Conservation (phyloP, 148 eudicot genomes). For the Rhododendron henanense region DNA sequence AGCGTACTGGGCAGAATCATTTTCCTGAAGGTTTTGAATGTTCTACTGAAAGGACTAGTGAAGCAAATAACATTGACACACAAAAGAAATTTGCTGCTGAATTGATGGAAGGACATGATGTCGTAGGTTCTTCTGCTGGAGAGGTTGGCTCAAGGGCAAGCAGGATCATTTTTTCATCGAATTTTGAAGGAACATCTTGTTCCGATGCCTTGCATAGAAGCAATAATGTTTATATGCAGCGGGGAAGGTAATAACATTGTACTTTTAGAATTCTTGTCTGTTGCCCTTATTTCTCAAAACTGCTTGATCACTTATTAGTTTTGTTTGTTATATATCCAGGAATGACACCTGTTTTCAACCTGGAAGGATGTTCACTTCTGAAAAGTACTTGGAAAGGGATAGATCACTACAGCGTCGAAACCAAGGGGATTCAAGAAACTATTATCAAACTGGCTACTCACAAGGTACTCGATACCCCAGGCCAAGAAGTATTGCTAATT, state of each 20-base stretch:
- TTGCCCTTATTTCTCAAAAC: background rate
- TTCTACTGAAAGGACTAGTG: background rate
- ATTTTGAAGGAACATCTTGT: constrained; percentile 31
- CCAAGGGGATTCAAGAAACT: constrained; percentile 23
- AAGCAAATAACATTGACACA: constrained; percentile 13
- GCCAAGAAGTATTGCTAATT: constrained; percentile 19
- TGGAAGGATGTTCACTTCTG: constrained; percentile 31
- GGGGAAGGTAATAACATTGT: constrained; percentile 33
- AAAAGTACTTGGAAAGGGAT: constrained; percentile 29
- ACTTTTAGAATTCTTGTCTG: background rate
- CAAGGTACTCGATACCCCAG: constrained; percentile 27
- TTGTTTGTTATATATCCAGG: constrained; percentile 20
- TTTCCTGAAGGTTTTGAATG: constrained; percentile 14
- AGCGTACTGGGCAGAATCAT: constrained; percentile 14
- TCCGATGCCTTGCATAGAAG: constrained; percentile 25
- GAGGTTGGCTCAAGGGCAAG: constrained; percentile 21
- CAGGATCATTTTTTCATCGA: constrained; percentile 27
- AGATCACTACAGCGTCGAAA: constrained; percentile 27
- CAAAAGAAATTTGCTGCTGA: constrained; percentile 15
- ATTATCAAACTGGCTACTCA: constrained; percentile 10
- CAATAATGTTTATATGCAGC: constrained; percentile 12
- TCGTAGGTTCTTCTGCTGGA: constrained; percentile 6
- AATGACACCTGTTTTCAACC: constrained; percentile 13
- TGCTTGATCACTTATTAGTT: background rate
- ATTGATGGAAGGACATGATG: constrained; percentile 10